Base-by-base conservation (phyloP, 2,329 filamentous ascomycete species). In the Macrophomina pseudophaseolina region DNA sequence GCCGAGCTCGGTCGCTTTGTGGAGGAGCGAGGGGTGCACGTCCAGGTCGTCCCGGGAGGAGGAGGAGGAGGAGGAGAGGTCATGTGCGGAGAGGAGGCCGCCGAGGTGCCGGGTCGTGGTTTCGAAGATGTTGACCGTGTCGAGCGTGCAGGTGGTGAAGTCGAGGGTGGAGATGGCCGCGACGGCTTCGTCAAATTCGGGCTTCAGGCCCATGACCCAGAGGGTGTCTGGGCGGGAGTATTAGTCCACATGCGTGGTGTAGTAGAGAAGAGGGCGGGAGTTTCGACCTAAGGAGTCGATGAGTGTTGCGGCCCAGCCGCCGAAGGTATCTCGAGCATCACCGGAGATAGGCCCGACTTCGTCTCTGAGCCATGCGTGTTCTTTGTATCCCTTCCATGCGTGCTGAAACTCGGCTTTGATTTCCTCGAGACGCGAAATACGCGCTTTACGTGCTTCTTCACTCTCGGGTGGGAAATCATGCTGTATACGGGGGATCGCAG, bases 41-140 rank as follows among this genome's bases (percentile, higher is more conserved):
- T 48, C 67, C 2, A 23, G 23, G 23, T 23, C 23, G 23, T 23
- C 23, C 23, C 23, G 23, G 23, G 23, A 23, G 23, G 23, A 23
- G 23, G 23, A 23, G 23, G 23, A 23, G 23, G 23, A 23, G 3
- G 44, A 23, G 53, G 18, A 67, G n/a, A 71, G 30, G 52, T 71
- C 69, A 48, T 70, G 67, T 2, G 69, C 69, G 2, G 54, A 18
- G 5, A 71, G 56, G 30, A 71, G 23, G 11, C 69, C 69, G 33
- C 69, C 69, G 2, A 71, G 63, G 52, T 69, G 42, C 5, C 70
- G 65, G 33, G 69, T 97, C 11, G 90, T 92, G 0, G 93, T 96
- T 79, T 97, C 94, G 72, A 97, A 97, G 7, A 97, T 85, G n/a
- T 93, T 93, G 53, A 97, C 95, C 56, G 91, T 87, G 44, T 79